Evolutionary conservation across 768 basidiomycete genomes (phyloP).

Genomic region (Epithele typhae): DNA sequence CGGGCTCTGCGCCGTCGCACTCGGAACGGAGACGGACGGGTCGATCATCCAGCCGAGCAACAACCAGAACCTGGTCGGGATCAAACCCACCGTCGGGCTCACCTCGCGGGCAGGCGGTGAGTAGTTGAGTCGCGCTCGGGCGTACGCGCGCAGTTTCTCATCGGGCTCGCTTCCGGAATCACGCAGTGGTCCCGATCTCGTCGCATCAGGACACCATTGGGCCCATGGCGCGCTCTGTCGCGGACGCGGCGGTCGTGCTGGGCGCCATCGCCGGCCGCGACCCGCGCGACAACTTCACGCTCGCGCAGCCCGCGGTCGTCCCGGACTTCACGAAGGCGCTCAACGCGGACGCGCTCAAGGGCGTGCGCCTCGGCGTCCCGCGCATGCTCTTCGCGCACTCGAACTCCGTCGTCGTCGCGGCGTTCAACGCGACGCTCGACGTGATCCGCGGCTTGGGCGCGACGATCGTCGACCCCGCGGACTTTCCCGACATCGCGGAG

Average conservation of each 20-base stretch:
- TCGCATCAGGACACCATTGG: constrained; percentile 35
- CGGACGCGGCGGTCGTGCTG: constrained; percentile 32
- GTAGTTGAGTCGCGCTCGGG: background rate
- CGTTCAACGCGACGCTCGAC: constrained; percentile 37
- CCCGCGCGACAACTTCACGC: constrained; percentile 36
- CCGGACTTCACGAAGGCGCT: constrained; percentile 57
- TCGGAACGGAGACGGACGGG: constrained; percentile 49
- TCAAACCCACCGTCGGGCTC: constrained; percentile 35
- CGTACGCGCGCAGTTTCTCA: background rate
- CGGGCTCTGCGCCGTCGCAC: constrained; percentile 38
- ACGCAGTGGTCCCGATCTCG: constrained; percentile 41
- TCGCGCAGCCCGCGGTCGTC: constrained; percentile 40
- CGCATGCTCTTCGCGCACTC: constrained; percentile 39
- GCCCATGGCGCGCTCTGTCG: constrained; percentile 31
- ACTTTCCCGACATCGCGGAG: constrained; percentile 52
- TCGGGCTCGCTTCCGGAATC: no score
- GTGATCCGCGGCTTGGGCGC: constrained; percentile 37
- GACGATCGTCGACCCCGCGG: constrained; percentile 57
- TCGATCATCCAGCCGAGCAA: constrained; percentile 42
- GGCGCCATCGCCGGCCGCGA: constrained; percentile 42
- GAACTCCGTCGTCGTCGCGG: constrained; percentile 41
- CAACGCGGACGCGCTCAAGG: constrained; percentile 39
- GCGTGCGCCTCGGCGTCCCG: constrained; percentile 43
- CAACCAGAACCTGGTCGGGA: constrained; percentile 37
- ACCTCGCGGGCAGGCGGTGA: constrained; percentile 32